A percentile compares a stretch with the other conserved stretches of the same genome.
These are phyloP conservation scores for Komagataella populi DNA, from an alignment of 805 yeast species.

Conservation along the genomic window DNA sequence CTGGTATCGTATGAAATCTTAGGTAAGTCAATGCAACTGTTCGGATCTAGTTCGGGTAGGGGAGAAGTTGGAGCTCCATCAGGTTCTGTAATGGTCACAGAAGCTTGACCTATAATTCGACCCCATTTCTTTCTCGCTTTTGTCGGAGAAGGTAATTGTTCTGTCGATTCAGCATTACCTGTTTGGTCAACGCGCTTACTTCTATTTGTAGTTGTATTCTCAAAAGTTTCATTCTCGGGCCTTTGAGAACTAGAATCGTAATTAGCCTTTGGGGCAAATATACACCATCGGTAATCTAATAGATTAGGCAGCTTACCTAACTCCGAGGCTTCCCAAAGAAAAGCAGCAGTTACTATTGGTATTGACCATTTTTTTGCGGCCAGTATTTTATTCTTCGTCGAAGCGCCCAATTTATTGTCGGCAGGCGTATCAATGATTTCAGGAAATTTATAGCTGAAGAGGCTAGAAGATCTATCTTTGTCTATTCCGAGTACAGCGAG, in stretches of 20 bases:
- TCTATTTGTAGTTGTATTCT: background rate
- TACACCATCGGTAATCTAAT: constrained; percentile 37
- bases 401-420: constrained; percentile 9
- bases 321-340: constrained; percentile 36
- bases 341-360: constrained; percentile 45
- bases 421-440: constrained; percentile 12
- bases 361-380: constrained; percentile 46
- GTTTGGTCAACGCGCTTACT: background rate
- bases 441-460: constrained; percentile 22
- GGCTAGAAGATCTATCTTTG: constrained; percentile 23
- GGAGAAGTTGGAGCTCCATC: background rate
- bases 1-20: background rate
- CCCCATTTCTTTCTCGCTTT: constrained; percentile 32
- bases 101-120: constrained; percentile 28
- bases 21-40: background rate
- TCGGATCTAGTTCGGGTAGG: background rate
- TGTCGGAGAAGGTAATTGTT: constrained; percentile 36
- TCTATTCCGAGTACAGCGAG: constrained; percentile 24
- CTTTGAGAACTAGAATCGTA: background rate
- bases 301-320: constrained; percentile 24
- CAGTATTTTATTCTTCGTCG: constrained; percentile 38
- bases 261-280: constrained; percentile 27
- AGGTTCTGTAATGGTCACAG: background rate
- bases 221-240: background rate
- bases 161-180: background rate